Conservation (phyloP, 2,329 filamentous ascomycete species). For the Trichoderma gracile region DNA sequence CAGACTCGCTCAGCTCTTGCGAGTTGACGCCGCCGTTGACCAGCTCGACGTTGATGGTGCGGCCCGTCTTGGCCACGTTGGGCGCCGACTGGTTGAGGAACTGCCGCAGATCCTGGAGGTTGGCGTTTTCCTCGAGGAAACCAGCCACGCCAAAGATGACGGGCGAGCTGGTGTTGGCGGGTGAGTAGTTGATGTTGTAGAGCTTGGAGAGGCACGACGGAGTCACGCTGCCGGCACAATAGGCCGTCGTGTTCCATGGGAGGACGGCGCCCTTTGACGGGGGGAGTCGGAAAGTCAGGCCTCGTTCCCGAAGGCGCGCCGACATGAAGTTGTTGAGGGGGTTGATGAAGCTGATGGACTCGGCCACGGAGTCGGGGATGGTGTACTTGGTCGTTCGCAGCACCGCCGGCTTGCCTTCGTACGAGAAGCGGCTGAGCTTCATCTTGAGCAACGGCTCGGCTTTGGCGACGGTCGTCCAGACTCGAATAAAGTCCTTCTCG, state of each 20-base stretch:
- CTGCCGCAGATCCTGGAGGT: constrained; percentile 43
- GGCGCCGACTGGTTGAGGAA: constrained; percentile 44
- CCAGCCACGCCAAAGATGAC: constrained; percentile 50
- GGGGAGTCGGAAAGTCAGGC: constrained; percentile 7
- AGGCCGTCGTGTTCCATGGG: not conserved
- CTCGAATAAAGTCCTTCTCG: constrained; percentile 46
- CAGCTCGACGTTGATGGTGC: constrained; percentile 45
- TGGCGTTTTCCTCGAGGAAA: constrained; percentile 52
- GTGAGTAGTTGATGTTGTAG: constrained; percentile 48
- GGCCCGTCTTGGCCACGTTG: constrained; percentile 38
- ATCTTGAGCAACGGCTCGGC: constrained; percentile 46
- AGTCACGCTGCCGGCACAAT: constrained; percentile 32
- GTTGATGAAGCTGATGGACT: constrained; percentile 48
- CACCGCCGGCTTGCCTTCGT: constrained; percentile 40
- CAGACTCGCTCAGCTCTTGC: constrained; percentile 41
- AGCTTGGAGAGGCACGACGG: constrained; percentile 47
- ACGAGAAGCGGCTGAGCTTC: constrained; percentile 46
- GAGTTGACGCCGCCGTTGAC: constrained; percentile 49
- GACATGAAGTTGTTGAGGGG: constrained; percentile 53
- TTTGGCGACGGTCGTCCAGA: constrained; percentile 43
- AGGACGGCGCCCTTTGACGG: not conserved
- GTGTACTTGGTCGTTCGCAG: constrained; percentile 49
- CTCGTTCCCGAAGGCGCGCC: constrained; percentile 38
- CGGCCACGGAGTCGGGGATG: constrained; percentile 43
- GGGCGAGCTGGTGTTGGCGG: constrained; percentile 35